Base-by-base conservation (phyloP, 768 basidiomycete genomes). In the Auricularia sp. region DNA sequence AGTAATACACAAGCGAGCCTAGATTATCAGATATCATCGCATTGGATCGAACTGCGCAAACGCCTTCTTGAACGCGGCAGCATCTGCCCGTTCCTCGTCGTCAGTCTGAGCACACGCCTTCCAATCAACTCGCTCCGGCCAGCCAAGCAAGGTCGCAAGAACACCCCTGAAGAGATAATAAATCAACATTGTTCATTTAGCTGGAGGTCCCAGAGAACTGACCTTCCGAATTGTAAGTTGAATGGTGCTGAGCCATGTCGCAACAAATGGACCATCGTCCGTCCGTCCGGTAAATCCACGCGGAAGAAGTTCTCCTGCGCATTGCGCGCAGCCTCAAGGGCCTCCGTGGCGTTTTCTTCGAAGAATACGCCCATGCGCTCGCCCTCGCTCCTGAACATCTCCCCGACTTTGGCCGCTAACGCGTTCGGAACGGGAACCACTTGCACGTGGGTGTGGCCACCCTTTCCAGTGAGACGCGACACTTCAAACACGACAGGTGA, bases 401-500 rank as follows among this genome's bases (percentile, higher is more conserved):
- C 77, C 73, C 89, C 89, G 11, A 96, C 82, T 65, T 83, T 78
- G 61, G 82, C 79, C 67, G 84, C 76, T 45, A 91, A 73, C 51
- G 79, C 79, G n/a, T 75, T 67, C 0, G 94, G 92, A 5, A 95
- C 74, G 33, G 94, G 92, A 1, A 92, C 83, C 42, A 83, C 86
- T 73, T 98, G 97, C 7, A 97, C 79, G 75, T 98, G 96, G 14
- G 94, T 94, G 71, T 99, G 97, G 0, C 94, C 96, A 10, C 94
- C 95, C 75, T 90, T 90, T 2, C 88, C 84, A 65, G 84, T 84
- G 54, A 94, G 74, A 7, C 95, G 83, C 13, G 88, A 92, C 24
- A 98, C 86, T 76, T 98, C 97, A 70, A 95, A 98, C 45, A 85
- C 80, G 34, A 98, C 87, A 24, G 89, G 80, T 1, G 81, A 84